Evolutionary conservation across 2,329 filamentous ascomycete species (phyloP), one percentile per base, ranked within the genome.

Genomic region (Trichoderma sp.): DNA sequence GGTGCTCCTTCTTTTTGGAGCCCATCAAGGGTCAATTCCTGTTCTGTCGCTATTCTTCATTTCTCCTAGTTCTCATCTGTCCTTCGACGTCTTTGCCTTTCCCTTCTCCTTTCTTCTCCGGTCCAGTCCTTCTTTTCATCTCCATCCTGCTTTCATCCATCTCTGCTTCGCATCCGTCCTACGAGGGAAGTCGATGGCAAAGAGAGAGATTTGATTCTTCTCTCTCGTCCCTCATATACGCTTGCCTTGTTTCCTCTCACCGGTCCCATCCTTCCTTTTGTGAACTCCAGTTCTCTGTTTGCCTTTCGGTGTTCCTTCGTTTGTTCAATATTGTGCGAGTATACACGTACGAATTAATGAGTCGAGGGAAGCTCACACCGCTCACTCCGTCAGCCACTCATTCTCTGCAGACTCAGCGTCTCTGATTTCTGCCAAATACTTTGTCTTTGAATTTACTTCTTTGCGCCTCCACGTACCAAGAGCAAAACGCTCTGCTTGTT

Each of bases 1-100:
- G 33, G 27, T 16, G 16, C 40, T 31, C 49, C n/a, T 31, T n/a
- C 21, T 14, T 47, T 47, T 19, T 35, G 13, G 24, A 6, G 24
- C 24, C 19, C 58, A 61, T 14, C 47, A 61, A 24, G 37, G 35
- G 33, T 61, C 65, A 31, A 65, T 60, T 55, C 59, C 43, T 60
- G 60, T 71, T 61, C 64, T 21, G 68, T 57, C 60, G 4, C 16
- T n/a, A 29, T 58, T 16, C 52, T 49, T 66, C 43, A 55, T 68
- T 47, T 52, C 68, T 62, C 24, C 29, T 21, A 43, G 56, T 70
- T 64, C 56, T 65, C 62, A 57, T 69, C 66, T 69, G n/a, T 16
- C 5, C 27, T 19, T 8, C 4, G 14, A 6, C 40, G 11, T 21
- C 52, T 55, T 70, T 68, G 53, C 63, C 67, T 62, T 68, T 66